Evolutionary conservation across 345 rosid genomes (phyloP).

Genomic region (Brassica nigra): DNA sequence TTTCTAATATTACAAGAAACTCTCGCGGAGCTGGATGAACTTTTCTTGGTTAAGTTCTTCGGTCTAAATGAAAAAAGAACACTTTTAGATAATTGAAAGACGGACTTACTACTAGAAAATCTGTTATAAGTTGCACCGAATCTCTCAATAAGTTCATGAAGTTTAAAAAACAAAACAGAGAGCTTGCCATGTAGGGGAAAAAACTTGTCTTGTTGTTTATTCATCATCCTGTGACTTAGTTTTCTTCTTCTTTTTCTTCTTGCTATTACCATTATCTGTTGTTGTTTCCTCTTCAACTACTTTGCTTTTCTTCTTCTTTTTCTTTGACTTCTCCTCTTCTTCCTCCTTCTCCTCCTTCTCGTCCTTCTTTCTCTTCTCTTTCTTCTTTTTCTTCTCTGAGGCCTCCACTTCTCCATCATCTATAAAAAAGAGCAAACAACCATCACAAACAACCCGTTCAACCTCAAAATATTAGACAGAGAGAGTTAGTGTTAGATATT

Average conservation of each 20-base stretch:
- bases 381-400: conserved; percentile 57
- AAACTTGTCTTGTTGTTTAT: conserved; percentile 17
- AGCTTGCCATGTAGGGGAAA: not conserved
- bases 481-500: not conserved
- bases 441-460: conserved; percentile 10
- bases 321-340: conserved; percentile 37
- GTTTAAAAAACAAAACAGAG: not conserved
- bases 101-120: too few species aligned
- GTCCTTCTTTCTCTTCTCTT: conserved; percentile 42
- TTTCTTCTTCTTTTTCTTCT: conserved; percentile 52
- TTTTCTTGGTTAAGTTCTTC: too few species aligned
- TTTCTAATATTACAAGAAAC: too few species aligned
- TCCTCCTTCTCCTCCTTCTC: conserved; percentile 29
- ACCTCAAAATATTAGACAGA: not conserved
- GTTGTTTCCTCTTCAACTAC: conserved; percentile 48
- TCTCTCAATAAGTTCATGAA: not conserved
- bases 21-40: too few species aligned
- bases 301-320: conserved; percentile 48
- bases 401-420: conserved; percentile 56
- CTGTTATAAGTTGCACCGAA: too few species aligned
- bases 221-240: conserved; percentile 46
- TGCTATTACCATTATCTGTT: conserved; percentile 40
- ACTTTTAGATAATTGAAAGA: too few species aligned
- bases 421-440: not conserved
- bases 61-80: too few species aligned